Evolutionary conservation across 345 rosid species (phyloP).

Genomic region (Kandelia obovata): DNA sequence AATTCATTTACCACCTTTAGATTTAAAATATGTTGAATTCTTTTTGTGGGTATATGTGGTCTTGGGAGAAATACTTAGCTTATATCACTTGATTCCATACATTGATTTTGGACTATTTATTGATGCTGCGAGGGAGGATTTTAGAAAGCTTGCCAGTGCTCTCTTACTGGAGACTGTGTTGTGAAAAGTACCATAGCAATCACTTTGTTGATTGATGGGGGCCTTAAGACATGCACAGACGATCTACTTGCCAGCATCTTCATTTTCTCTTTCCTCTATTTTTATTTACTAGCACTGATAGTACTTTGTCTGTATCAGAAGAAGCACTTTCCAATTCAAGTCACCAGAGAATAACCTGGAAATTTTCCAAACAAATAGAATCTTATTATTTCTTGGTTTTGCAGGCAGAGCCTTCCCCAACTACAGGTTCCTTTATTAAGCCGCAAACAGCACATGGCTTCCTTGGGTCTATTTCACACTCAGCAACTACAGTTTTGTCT

Average conservation of each 20-base stretch:
- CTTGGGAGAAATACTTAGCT: slow-evolving; percentile 13
- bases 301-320: neutral
- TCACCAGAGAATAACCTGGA: neutral
- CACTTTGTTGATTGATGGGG: slow-evolving; percentile 6
- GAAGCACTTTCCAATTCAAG: no score
- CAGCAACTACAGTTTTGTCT: slow-evolving; percentile 38
- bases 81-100: slow-evolving; percentile 17
- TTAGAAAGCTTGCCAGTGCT: slow-evolving; percentile 13
- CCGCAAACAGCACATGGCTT: slow-evolving; percentile 45
- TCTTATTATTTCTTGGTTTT: slow-evolving; percentile 23
- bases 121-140: slow-evolving; percentile 11
- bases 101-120: slow-evolving; percentile 14
- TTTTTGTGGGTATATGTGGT: neutral
- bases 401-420: slow-evolving; percentile 96
- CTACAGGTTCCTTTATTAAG: slow-evolving; percentile 79
- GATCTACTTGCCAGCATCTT: slow-evolving; percentile 17
- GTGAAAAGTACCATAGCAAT: neutral
- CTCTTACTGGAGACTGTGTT: slow-evolving; percentile 3
- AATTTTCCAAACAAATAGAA: slow-evolving; percentile 1
- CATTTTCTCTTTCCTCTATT: slow-evolving; percentile 9
- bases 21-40: neutral
- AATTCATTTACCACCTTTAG: neutral
- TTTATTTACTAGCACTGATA: slow-evolving; percentile 9
- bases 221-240: slow-evolving; percentile 9
- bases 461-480: slow-evolving; percentile 36